Conservation (phyloP, 495 filamentous ascomycete genomes). For the Podospora conica region DNA sequence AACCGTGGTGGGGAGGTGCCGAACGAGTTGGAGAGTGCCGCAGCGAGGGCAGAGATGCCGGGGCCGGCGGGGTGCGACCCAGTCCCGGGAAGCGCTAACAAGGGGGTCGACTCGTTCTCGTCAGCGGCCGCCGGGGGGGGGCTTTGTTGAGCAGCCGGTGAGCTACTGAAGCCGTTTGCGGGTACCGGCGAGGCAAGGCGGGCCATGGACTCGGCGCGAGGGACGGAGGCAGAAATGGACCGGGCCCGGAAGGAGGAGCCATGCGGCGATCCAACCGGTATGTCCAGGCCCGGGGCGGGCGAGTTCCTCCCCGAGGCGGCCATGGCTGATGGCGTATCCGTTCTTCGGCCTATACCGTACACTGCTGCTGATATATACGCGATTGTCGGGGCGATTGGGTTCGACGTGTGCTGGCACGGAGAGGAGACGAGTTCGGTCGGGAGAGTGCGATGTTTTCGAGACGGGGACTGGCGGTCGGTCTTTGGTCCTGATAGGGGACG, state of each 20-base stretch:
- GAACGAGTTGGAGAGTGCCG: conserved; percentile 61
- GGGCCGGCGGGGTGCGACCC: conserved; percentile 52
- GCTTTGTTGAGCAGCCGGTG: conserved; percentile 7
- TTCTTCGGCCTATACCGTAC: conserved; percentile 15
- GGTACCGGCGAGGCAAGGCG: conserved; percentile 62
- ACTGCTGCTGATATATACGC: background rate
- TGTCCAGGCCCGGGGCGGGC: conserved; percentile 29
- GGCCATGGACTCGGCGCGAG: conserved; percentile 62
- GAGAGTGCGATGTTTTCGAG: background rate
- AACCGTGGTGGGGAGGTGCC: conserved; percentile 55
- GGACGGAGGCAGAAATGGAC: conserved; percentile 38
- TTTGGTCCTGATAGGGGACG: background rate
- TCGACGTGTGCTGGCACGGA: background rate
- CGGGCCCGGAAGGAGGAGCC: conserved; percentile 42
- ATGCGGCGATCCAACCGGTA: conserved; percentile 41
- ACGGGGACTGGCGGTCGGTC: background rate
- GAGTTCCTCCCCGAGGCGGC: conserved; percentile 31
- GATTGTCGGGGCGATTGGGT: background rate
- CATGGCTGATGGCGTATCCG: conserved; percentile 23
- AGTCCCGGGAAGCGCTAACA: conserved; percentile 50
- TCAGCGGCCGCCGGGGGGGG: conserved; percentile 16
- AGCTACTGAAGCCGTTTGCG: conserved; percentile 33
- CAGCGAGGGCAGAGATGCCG: conserved; percentile 69
- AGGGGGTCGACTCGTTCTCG: conserved; percentile 26
- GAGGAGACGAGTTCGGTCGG: background rate